Base-by-base conservation (phyloP, 192 early-diverging fungal species). In the Funneliformis mosseae region DNA sequence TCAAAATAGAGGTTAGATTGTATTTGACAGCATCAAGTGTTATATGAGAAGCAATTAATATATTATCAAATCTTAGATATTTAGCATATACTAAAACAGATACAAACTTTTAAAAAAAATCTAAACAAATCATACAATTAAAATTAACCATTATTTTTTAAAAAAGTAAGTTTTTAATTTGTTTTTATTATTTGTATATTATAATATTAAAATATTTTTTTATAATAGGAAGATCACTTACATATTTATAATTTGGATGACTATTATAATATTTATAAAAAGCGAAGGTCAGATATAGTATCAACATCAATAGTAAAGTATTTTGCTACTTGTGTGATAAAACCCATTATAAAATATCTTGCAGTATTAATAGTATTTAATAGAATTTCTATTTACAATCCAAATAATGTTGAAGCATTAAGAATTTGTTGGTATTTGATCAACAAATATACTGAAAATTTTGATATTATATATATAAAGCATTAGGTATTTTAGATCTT, bases 121-220 rank as follows among this genome's bases (percentile, higher is more conserved):
- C 42, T 5, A n/a, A 72, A 72, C 6, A 68, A 38, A 68, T 23
- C 66, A 68, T 68, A 16, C 7, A 39, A 38, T 10, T 38, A 72
- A 72, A 46, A 33, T 72, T n/a, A 23, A 72, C 6, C 43, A 72
- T n/a, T n/a, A n/a, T 72, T 72, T 72, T 72, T 72, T 43, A 46
- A 43, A 72, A 46, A 72, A 4, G 70, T 48, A 72, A 72, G 9
- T 3, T 39, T 42, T 21, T 23, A 10, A 43, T 43, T 6, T 43
- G n/a, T 43, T 45, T 10, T 63, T 63, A 63, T 18, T 63, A 33
- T 2, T 1, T 4, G 39, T 39, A 10, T 27, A 28, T 39, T 27
- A 28, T 27, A 8, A 14, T 6, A 28, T 1, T 61, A 0, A 61
- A 61, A 39, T 6, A 3, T 39, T 45, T 45, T 21, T 63, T 63